phyloP scores from a whole-genome alignment of 2,329 filamentous ascomycete species.

The Sordariomycetes sp. region DNA sequence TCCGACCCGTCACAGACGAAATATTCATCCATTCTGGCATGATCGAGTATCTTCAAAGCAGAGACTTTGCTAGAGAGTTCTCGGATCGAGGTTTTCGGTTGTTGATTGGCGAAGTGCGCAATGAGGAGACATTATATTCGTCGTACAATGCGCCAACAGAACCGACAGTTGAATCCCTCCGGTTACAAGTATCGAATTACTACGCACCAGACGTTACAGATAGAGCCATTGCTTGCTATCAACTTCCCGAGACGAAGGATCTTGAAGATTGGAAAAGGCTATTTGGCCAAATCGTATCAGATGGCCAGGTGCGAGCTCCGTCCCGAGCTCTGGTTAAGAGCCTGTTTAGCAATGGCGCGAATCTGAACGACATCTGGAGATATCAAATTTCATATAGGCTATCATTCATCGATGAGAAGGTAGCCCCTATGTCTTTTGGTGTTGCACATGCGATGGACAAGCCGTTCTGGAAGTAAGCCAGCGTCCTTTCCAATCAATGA shows the following conservation, averaged over 20 bases:
- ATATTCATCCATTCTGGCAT: conserved; percentile 27
- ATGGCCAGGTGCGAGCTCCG: conserved; percentile 28
- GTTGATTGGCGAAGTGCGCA: conserved; percentile 31
- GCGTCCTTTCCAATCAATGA: no score
- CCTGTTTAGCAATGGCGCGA: conserved; percentile 20
- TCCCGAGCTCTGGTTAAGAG: conserved; percentile 21
- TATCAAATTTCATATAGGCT: conserved; percentile 31
- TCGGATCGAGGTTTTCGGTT: conserved; percentile 20
- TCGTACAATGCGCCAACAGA: conserved; percentile 25
- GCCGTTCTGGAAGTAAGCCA: conserved; percentile 30
- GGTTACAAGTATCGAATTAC: conserved; percentile 30
- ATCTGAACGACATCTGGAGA: conserved; percentile 25
- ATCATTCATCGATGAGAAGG: conserved; percentile 28
- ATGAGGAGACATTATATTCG: conserved; percentile 33
- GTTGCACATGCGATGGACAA: conserved; percentile 30
- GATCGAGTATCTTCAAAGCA: conserved; percentile 24
- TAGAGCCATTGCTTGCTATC: conserved; percentile 23
- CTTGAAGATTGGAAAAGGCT: conserved; percentile 23
- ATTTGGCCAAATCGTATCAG: conserved; percentile 27
- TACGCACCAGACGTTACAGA: conserved; percentile 28
- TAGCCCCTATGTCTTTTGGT: conserved; percentile 23
- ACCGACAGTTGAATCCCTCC: conserved; percentile 20
- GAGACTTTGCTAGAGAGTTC: conserved; percentile 26
- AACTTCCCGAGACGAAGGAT: conserved; percentile 17
- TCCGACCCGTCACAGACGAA: conserved; percentile 32